Percentiles rank a stretch among this genome's conserved stretches.
Evolutionary conservation across 805 yeast genomes (phyloP).

Genomic region (Starmerella apicola): DNA sequence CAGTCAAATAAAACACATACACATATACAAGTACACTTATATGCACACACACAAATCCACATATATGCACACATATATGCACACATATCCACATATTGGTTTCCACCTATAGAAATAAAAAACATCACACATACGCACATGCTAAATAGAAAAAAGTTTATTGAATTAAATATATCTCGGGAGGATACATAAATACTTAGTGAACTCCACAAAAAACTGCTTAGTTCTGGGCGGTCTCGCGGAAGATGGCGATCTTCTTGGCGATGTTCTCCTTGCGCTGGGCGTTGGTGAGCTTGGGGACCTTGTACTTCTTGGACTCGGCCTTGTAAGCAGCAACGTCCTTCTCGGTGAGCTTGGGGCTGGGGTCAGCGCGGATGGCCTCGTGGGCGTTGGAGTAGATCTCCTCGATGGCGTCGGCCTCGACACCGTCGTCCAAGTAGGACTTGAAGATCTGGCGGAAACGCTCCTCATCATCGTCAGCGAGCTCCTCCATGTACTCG

Average conservation of each 20-base stretch:
- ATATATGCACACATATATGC: no score
- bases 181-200: no score
- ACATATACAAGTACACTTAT: no score
- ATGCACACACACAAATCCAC: no score
- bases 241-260: slow-evolving; percentile 81
- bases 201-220: no score
- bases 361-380: slow-evolving; percentile 91
- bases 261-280: slow-evolving; percentile 83
- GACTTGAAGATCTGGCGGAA: slow-evolving; percentile 91
- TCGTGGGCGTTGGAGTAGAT: slow-evolving; percentile 89
- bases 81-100: no score
- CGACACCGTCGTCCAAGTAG: slow-evolving; percentile 93
- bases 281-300: slow-evolving; percentile 75
- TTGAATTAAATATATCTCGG: no score
- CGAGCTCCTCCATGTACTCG: slow-evolving; percentile 99
- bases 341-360: slow-evolving; percentile 78
- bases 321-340: slow-evolving; percentile 98
- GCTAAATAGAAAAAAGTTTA: no score
- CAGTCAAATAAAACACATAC: no score
- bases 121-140: no score
- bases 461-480: slow-evolving; percentile 99
- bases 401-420: slow-evolving; percentile 94
- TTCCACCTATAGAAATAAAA: no score
- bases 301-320: slow-evolving; percentile 85
- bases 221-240: slow-evolving; percentile 22